phyloP scores from a whole-genome alignment of 768 basidiomycete genomes.

The Pleurotus tuoliensis region DNA sequence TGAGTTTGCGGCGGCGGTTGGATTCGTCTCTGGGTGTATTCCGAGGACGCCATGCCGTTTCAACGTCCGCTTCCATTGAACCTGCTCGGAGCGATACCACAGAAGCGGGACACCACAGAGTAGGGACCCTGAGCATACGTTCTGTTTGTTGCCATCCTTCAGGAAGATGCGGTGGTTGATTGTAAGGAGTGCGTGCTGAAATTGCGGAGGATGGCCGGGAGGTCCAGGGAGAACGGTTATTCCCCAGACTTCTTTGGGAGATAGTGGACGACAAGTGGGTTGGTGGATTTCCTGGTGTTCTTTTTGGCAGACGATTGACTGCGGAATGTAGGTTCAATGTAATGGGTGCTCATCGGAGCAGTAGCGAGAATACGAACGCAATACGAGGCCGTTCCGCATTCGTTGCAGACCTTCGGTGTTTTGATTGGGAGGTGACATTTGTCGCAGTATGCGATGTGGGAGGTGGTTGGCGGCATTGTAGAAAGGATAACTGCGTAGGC shows the following conservation, averaged over 20 bases:
- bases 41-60: neutral
- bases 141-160: neutral
- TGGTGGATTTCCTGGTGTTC: neutral
- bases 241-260: conserved; percentile 4
- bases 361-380: neutral
- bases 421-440: neutral
- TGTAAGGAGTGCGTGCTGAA: neutral
- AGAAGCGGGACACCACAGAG: neutral
- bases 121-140: neutral
- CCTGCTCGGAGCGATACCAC: neutral
- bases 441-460: neutral
- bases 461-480: neutral
- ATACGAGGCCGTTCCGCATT: conserved; percentile 3
- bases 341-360: neutral
- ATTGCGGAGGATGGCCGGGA: neutral
- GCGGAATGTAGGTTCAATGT: neutral
- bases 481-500: too few species aligned
- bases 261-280: neutral
- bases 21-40: neutral
- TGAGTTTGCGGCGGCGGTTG: neutral
- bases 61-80: neutral
- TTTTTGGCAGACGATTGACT: conserved; percentile 1
- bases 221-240: neutral
- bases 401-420: neutral
- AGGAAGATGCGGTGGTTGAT: neutral